phyloP scores from a whole-genome alignment of 2,329 filamentous ascomycete species.

The Colletotrichum godetiae region DNA sequence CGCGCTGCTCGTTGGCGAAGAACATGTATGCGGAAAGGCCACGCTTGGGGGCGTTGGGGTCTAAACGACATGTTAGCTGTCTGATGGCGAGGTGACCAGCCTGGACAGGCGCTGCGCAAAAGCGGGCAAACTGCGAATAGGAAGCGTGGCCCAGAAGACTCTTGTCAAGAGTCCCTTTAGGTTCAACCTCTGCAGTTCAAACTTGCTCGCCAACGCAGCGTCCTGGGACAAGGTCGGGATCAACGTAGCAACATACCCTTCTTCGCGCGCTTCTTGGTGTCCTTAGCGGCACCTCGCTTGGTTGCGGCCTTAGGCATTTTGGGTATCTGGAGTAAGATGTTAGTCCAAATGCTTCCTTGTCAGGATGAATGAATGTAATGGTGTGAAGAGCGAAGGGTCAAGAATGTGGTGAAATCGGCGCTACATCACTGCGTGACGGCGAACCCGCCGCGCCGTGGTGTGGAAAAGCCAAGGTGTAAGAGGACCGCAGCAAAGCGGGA shows the following conservation, averaged over 20 bases:
- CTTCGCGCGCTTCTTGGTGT: conserved; percentile 67
- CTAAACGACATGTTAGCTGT: conserved; percentile 55
- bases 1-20: conserved; percentile 99
- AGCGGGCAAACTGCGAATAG: neutral
- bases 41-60: conserved; percentile 98
- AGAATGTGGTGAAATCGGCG: neutral
- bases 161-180: neutral
- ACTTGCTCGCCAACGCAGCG: neutral
- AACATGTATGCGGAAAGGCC: conserved; percentile 99
- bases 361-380: conserved; percentile 8
- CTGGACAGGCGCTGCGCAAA: neutral
- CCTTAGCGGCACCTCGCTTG: conserved; percentile 65
- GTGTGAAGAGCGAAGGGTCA: neutral
- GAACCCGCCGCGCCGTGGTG: neutral
- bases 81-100: neutral
- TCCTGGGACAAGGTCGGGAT: neutral
- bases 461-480: neutral
- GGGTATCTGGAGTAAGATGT: conserved; percentile 43
- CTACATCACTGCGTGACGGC: neutral
- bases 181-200: neutral
- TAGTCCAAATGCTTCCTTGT: conserved; percentile 38
- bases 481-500: conserved; percentile 39
- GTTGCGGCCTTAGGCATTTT: conserved; percentile 70
- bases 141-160: neutral
- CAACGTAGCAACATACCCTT: conserved; percentile 61